Evolutionary conservation across 202 grass and related monocot genomes (phyloP).

Genomic region (Brachypodium distachyon): DNA sequence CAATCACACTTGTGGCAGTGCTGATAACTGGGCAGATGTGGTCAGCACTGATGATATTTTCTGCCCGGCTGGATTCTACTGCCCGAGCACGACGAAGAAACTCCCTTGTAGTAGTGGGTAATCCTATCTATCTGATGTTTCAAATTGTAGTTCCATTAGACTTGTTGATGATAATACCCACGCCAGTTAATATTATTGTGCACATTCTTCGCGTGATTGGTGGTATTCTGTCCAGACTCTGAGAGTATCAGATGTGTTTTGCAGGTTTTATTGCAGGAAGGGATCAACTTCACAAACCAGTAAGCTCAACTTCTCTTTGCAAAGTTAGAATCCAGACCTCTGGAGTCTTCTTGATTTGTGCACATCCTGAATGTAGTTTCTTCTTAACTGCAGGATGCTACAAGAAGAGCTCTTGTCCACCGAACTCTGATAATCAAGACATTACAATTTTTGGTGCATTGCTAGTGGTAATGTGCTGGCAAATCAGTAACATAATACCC

Average conservation of each 20-base stretch:
- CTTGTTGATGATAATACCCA: neutral
- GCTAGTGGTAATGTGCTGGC: slow-evolving; percentile 48
- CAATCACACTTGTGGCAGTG: slow-evolving; percentile 76
- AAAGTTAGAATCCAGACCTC: neutral
- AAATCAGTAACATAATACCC: neutral
- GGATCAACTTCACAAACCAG: slow-evolving; percentile 68
- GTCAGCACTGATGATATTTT: slow-evolving; percentile 54
- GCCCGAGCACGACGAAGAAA: slow-evolving; percentile 80
- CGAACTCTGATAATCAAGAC: slow-evolving; percentile 84
- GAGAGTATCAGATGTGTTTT: slow-evolving; percentile 10
- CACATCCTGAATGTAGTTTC: neutral
- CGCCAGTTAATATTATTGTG: neutral
- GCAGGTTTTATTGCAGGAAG: slow-evolving; percentile 89
- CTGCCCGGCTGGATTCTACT: slow-evolving; percentile 86
- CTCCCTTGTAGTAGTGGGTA: slow-evolving; percentile 98
- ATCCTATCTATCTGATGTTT: slow-evolving; percentile 53
- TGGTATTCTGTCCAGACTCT: slow-evolving; percentile 4
- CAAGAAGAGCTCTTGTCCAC: slow-evolving; percentile 59
- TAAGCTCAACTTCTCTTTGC: slow-evolving; percentile 31
- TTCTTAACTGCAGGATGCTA: slow-evolving; percentile 64
- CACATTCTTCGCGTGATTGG: neutral
- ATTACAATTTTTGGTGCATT: slow-evolving; percentile 91
- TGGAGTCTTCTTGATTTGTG: neutral
- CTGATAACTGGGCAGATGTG: slow-evolving; percentile 84
- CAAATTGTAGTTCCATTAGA: neutral